Evolutionary conservation across 2,329 filamentous ascomycete species (phyloP), one percentile per base, ranked within the genome.

Genomic region (Pseudocercospora fuligena): DNA sequence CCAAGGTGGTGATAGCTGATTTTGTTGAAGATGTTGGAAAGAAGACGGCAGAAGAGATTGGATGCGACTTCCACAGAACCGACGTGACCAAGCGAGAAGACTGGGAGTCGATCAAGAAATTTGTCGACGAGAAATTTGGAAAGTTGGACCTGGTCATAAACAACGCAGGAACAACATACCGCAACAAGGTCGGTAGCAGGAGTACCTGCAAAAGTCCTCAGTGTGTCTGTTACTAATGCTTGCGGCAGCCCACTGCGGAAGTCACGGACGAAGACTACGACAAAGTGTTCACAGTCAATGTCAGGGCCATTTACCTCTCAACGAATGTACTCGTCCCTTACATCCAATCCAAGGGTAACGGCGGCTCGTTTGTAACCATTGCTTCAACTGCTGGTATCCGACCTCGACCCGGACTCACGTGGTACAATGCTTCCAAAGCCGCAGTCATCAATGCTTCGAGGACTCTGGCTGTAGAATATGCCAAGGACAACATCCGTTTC

Each of bases 391-490:
- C 88, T 0, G 88, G 85, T 2, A 82, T 84, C 7, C 79, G 90
- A 27, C 89, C 89, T 0, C 81, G 89, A 25, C 87, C 87, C 0
- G 86, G 88, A 0, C 73, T 91, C 54, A 88, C 89, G 1, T 91
- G 89, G 89, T 91, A 91, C 73, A 91, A 90, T 73, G 87, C 89
- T 0, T 87, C 85, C 51, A 92, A 92, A 75, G 88, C 86, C 0
- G 89, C 89, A 0, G 85, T 90, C 27, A 78, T 75, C 69, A 77
- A 86, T 80, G 87, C 86, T 9, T 89, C 87, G 2, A 89, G 88
- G 78, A 86, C 86, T 11, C 83, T 94, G 70, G 91, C 90, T 0
- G 88, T 90, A 1, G 91, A 93, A 77, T 93, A 90, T 72, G 91
- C 88, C 0, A 85, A 87, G 0, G 85, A 91, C 63, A 85, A 91